Conservation (phyloP, 306 rosid genomes). For the Cyamopsis tetragonoloba region DNA sequence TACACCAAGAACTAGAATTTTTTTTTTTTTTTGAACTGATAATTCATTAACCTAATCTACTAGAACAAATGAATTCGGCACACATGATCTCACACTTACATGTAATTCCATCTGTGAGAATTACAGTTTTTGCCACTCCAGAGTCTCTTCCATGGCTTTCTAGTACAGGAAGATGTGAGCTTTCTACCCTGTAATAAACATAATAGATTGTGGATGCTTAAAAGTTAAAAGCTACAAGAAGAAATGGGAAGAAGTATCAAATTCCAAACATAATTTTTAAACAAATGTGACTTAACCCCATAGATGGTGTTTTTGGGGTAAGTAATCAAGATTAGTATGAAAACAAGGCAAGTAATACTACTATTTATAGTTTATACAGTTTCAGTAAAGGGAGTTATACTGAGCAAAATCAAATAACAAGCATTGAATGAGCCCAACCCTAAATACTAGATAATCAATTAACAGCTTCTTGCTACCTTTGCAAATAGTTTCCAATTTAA, state of each 20-base stretch:
- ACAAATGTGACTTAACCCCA: neutral
- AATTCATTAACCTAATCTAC: slow-evolving; percentile 17
- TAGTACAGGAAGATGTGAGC: slow-evolving; percentile 39
- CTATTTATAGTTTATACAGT: neutral
- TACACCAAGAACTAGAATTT: neutral
- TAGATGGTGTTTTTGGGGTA: neutral
- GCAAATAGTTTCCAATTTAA: neutral
- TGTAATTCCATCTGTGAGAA: slow-evolving; percentile 31
- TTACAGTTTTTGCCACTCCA: slow-evolving; percentile 41
- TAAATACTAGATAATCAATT: neutral
- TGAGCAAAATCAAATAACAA: neutral
- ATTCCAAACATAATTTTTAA: neutral
- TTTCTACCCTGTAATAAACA: slow-evolving; percentile 52
- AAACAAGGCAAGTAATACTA: neutral
- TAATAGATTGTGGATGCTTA: slow-evolving; percentile 24
- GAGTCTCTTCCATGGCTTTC: slow-evolving; percentile 46
- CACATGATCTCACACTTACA: slow-evolving; percentile 39
- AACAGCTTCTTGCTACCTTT: slow-evolving; percentile 1
- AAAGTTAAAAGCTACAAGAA: neutral
- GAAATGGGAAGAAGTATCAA: neutral
- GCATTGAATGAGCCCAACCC: slow-evolving; percentile 5
- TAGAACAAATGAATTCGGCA: slow-evolving; percentile 17
- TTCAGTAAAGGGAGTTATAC: neutral
- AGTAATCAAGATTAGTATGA: neutral
- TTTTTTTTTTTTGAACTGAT: slow-evolving; percentile 3